A percentile compares a stretch with the other conserved stretches of the same genome.
Evolutionary conservation across 2,329 filamentous ascomycete species (phyloP).

Genomic region (Colletotrichum horii): DNA sequence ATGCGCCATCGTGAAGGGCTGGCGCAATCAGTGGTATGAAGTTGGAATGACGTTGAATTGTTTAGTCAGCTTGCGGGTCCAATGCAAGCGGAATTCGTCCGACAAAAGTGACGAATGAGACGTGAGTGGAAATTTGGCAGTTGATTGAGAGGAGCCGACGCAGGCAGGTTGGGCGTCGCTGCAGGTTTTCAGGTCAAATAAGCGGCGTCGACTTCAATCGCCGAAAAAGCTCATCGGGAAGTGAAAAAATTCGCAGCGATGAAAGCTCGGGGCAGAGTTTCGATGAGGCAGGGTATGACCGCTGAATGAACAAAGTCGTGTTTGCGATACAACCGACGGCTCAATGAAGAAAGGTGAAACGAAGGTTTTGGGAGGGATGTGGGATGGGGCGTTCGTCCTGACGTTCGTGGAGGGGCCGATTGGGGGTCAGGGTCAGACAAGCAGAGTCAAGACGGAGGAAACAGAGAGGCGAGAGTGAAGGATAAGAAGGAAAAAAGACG

Average conservation of each 20-base stretch:
- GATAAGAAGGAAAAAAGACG: background rate
- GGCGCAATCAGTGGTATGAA: background rate
- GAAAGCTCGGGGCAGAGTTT: background rate
- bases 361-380: slow-evolving; percentile 11
- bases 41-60: background rate
- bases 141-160: background rate
- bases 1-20: background rate
- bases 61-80: background rate
- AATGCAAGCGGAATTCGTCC: background rate
- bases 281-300: background rate
- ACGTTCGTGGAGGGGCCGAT: background rate
- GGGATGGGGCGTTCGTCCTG: slow-evolving; percentile 15
- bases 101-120: background rate
- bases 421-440: background rate
- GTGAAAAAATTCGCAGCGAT: background rate
- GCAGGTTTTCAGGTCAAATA: background rate
- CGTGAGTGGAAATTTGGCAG: background rate
- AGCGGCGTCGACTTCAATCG: background rate
- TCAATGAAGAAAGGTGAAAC: slow-evolving; percentile 12
- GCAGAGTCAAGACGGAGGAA: background rate
- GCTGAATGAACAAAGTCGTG: background rate
- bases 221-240: background rate
- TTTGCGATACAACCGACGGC: slow-evolving; percentile 1
- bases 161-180: background rate
- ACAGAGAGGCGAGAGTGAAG: background rate